Percentiles rank a stretch among this genome's conserved stretches.
Conservation (phyloP, 495 filamentous ascomycete species). For the Neurospora sp. region DNA sequence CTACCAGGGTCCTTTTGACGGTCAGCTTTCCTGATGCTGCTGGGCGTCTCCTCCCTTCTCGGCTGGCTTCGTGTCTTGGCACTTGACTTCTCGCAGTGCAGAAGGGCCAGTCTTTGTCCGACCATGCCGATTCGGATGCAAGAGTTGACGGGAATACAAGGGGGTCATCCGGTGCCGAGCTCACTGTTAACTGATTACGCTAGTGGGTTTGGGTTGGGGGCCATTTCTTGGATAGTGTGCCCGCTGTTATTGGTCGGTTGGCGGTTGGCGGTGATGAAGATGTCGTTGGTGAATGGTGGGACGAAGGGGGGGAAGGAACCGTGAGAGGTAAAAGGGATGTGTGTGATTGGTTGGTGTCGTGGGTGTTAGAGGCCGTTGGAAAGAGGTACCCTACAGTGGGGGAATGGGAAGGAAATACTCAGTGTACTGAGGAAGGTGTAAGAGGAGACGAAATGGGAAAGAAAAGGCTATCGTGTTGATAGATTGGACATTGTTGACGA, state of each 20-base stretch:
- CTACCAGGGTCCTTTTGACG: not conserved
- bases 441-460: not conserved
- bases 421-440: not conserved
- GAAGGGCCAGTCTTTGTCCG: not conserved
- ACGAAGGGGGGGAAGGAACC: not conserved
- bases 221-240: not conserved
- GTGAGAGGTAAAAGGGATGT: not conserved
- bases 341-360: not conserved
- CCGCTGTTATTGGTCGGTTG: not conserved
- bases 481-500: not conserved
- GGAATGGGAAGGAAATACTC: not conserved
- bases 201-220: not conserved
- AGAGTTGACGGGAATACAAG: not conserved
- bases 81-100: not conserved
- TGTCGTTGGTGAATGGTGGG: not conserved
- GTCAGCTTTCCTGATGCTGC: not conserved
- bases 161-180: not conserved
- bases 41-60: not conserved
- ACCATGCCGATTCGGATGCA: not conserved
- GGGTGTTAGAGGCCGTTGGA: not conserved
- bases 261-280: not conserved
- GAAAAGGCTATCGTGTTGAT: not conserved
- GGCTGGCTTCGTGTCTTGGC: not conserved
- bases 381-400: not conserved
- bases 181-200: not conserved